Evolutionary conservation across 2,329 filamentous ascomycete genomes (phyloP).

Genomic region (Sporothrix globosa): DNA sequence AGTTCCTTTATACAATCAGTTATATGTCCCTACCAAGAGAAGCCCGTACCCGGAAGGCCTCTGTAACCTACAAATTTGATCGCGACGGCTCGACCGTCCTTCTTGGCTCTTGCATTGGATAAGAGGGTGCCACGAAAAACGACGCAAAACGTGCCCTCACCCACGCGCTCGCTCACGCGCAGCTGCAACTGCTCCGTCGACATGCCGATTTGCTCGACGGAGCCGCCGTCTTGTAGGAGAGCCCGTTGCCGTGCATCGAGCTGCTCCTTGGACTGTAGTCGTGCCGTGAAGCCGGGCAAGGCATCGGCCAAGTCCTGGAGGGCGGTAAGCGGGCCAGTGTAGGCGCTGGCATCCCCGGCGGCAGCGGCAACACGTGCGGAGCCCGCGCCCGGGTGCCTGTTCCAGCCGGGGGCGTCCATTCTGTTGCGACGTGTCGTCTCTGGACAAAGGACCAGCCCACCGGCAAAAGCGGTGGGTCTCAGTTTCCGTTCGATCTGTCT

Average conservation of each 20-base stretch:
- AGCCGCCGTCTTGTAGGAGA: constrained; percentile 26
- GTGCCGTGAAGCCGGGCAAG: constrained; percentile 17
- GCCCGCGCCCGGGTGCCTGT: constrained; percentile 33
- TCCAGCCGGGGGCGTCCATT: constrained; percentile 33
- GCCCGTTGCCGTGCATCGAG: constrained; percentile 69
- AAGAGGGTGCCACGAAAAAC: constrained; percentile 34
- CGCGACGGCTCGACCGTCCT: constrained; percentile 21
- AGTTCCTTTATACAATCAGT: constrained; percentile 32
- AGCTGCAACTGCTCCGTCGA: constrained; percentile 29
- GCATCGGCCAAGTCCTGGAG: constrained; percentile 31
- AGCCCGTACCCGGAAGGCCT: too few relatives aligned
- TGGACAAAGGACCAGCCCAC: neutral
- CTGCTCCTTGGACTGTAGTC: constrained; percentile 82
- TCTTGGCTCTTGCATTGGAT: neutral
- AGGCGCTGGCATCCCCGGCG: neutral
- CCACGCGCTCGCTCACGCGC: constrained; percentile 33
- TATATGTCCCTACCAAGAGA: neutral
- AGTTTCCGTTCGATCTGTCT: neutral
- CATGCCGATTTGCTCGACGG: constrained; percentile 27
- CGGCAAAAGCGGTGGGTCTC: neutral
- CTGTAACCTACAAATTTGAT: constrained; percentile 34
- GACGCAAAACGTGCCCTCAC: constrained; percentile 37
- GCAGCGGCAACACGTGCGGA: neutral
- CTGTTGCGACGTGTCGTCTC: neutral
- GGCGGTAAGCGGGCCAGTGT: constrained; percentile 28